Evolutionary conservation across 2,329 filamentous ascomycete species (phyloP).

Genomic region (Aspergillus pseudotamarii): DNA sequence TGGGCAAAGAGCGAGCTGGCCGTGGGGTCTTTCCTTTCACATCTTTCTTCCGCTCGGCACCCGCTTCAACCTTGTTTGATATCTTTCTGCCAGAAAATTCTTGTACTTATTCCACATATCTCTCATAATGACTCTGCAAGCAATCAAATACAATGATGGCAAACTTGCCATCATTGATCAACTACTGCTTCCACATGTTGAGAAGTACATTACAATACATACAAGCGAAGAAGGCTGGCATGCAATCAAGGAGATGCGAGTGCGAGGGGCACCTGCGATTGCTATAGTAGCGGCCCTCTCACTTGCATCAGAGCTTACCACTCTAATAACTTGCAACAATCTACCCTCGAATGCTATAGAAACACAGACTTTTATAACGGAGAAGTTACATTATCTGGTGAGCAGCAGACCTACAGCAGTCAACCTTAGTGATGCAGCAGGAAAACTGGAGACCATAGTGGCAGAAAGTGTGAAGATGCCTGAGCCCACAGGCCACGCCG

Average conservation of each 20-base stretch:
- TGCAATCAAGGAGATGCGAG: constrained; percentile 67
- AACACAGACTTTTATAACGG: constrained; percentile 68
- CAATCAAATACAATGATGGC: constrained; percentile 62
- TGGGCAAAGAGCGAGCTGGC: neutral
- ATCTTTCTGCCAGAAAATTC: neutral
- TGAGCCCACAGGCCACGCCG: constrained; percentile 43
- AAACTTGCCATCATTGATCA: constrained; percentile 65
- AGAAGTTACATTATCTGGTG: constrained; percentile 82
- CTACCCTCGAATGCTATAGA: constrained; percentile 60
- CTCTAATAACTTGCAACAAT: constrained; percentile 37
- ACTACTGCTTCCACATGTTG: constrained; percentile 62
- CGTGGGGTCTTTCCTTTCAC: neutral
- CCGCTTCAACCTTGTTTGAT: neutral
- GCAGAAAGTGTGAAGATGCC: constrained; percentile 45
- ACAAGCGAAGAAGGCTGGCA: constrained; percentile 64
- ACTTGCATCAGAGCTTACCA: constrained; percentile 79
- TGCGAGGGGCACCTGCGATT: constrained; percentile 83
- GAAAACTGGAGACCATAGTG: constrained; percentile 71
- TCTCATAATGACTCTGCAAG: constrained; percentile 57
- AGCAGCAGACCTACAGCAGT: constrained; percentile 92
- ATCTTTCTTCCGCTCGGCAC: neutral
- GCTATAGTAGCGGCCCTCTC: constrained; percentile 94
- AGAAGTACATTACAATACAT: constrained; percentile 58
- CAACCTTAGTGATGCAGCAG: constrained; percentile 87
- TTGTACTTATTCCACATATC: neutral